Evolutionary conservation across 345 rosid genomes (phyloP).

Genomic region (Rhizophora mangle): DNA sequence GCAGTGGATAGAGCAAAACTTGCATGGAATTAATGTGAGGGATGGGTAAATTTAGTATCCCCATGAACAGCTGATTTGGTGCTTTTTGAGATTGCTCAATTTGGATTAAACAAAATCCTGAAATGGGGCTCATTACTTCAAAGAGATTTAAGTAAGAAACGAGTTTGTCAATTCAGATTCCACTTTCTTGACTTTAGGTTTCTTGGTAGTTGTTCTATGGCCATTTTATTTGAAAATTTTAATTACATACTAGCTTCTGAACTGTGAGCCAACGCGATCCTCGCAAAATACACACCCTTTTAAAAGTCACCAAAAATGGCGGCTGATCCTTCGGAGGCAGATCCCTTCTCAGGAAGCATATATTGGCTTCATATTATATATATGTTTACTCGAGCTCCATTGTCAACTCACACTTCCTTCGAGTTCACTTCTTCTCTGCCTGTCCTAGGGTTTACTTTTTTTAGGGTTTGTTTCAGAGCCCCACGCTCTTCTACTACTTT

Average conservation of each 20-base stretch:
- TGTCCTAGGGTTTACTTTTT: conserved; percentile 26
- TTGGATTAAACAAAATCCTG: conserved; percentile 25
- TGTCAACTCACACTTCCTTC: conserved; percentile 23
- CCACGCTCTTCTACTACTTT: neutral
- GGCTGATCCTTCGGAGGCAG: conserved; percentile 89
- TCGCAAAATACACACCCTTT: conserved; percentile 37
- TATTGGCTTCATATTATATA: conserved; percentile 27
- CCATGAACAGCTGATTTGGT: conserved; percentile 52
- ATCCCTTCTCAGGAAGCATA: conserved; percentile 67
- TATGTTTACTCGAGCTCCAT: conserved; percentile 15
- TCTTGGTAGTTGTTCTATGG: conserved; percentile 32
- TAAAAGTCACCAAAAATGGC: conserved; percentile 64
- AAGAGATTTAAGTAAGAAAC: too few species aligned
- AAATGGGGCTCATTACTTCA: neutral
- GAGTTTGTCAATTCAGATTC: neutral
- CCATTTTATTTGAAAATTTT: neutral
- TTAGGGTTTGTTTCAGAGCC: conserved; percentile 17
- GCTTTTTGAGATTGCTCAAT: conserved; percentile 52
- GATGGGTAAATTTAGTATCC: conserved; percentile 34
- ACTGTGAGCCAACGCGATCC: conserved; percentile 36
- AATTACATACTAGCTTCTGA: conserved; percentile 13
- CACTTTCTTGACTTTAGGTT: conserved; percentile 16
- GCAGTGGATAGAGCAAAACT: conserved; percentile 15
- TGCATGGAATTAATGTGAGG: conserved; percentile 20
- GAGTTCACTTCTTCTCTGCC: conserved; percentile 10